Conservation (phyloP, 495 filamentous ascomycete genomes). For the Pseudevernia furfuracea region DNA sequence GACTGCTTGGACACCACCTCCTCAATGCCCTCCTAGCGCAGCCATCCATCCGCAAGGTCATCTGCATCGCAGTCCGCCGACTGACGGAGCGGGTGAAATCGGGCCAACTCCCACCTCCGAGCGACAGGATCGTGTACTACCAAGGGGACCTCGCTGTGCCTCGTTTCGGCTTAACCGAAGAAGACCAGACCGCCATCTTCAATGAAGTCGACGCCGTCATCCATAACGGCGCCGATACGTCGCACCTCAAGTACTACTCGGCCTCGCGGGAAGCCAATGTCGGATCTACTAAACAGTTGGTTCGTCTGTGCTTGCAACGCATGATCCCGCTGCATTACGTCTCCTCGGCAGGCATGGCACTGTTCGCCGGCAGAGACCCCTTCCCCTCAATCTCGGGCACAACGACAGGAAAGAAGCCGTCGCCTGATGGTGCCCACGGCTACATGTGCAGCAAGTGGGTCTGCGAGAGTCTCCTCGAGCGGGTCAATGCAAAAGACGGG, state of each 20-base stretch:
- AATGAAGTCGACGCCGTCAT: conserved; percentile 17
- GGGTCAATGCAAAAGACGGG: conserved; percentile 8
- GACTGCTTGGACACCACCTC: conserved; percentile 11
- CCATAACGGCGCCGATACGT: conserved; percentile 27
- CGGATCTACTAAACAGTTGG: conserved; percentile 21
- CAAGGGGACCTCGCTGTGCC: not conserved
- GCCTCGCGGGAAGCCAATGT: conserved; percentile 25
- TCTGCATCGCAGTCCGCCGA: conserved; percentile 20
- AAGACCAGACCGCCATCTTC: conserved; percentile 11
- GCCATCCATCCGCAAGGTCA: conserved; percentile 8
- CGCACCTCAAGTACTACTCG: conserved; percentile 25
- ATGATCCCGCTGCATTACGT: conserved; percentile 26
- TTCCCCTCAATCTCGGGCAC: conserved; percentile 5
- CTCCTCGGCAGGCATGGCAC: conserved; percentile 23
- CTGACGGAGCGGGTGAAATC: conserved; percentile 10
- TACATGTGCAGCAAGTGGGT: conserved; percentile 25
- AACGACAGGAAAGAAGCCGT: conserved; percentile 9
- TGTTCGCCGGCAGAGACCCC: conserved; percentile 19
- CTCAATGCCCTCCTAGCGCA: conserved; percentile 9
- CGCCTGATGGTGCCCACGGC: conserved; percentile 20
- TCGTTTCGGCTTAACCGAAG: conserved; percentile 9
- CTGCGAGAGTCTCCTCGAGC: conserved; percentile 23
- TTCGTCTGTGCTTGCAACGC: conserved; percentile 21
- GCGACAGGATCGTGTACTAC: conserved; percentile 9
- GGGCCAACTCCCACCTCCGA: conserved; percentile 5